Base-by-base conservation (phyloP, 2,329 filamentous ascomycete species). In the Apiospora arundinis region DNA sequence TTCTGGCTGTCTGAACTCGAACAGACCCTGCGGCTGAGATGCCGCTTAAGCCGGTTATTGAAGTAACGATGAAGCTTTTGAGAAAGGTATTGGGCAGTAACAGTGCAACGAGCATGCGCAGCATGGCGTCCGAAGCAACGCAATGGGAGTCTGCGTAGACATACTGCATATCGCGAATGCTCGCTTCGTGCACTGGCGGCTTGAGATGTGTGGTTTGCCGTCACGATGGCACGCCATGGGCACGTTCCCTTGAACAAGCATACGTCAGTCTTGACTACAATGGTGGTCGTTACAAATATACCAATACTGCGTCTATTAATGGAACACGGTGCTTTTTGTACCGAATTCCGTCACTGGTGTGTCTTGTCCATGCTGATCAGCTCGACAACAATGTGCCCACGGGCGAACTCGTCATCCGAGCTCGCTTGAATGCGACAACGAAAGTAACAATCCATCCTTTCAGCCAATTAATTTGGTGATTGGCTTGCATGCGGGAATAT, bases 301-400 rank as follows among this genome's bases (percentile, higher is more conserved):
- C 56, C 56, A 40, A 40, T 63, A 63, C 28, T 32, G 8, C 2
- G 18, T 63, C 56, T 63, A 63, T 63, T 63, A 63, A 63, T 40
- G 56, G 56, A 63, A 63, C 52, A 32, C 56, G 56, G 56, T 32
- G 28, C 32, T 40, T 63, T 63, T 63, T 63, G 56, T 40, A 14
- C 56, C 56, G 56, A 37, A 32, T 9, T 40, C 9, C 32, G 56
- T 63, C 32, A 23, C 37, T 21, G 18, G 6, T 63, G 21, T 40
- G 56, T 11, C 18, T 63, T 18, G 9, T 32, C 21, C 52, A 37
- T 60, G 16, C 52, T 6, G 52, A 37, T 60, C 28, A 60, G 52
- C 52, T 60, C 52, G 21, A 60, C 42, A 32, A 32, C 32, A 32
- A 37, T 37, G 25, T 32, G 18, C 21, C 16, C 21, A 37, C 52